Conservation (phyloP, 208 protist genomes). For the Leishmania arabica region DNA sequence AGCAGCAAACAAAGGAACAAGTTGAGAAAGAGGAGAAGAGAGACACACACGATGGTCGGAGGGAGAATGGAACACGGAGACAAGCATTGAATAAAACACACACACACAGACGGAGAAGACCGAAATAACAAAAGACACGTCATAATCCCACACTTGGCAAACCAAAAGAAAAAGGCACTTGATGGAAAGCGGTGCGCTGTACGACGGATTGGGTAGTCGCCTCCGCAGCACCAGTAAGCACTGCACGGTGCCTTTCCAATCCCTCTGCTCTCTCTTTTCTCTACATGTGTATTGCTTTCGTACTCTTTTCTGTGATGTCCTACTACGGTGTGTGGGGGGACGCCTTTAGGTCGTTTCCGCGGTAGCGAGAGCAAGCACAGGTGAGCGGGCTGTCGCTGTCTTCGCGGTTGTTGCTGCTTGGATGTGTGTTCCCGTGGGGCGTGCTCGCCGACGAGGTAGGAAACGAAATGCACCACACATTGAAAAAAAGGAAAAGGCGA, state of each 20-base stretch:
- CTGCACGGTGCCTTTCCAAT: too few species aligned
- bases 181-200: background rate
- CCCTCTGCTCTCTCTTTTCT: too few species aligned
- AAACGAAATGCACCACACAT: background rate
- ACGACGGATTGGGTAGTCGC: background rate
- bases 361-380: too few species aligned
- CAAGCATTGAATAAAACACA: background rate
- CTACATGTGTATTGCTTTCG: too few species aligned
- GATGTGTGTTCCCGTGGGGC: too few species aligned
- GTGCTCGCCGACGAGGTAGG: too few species aligned
- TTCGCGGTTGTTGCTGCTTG: too few species aligned
- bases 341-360: too few species aligned
- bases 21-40: background rate
- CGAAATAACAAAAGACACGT: background rate
- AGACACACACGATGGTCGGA: background rate
- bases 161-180: background rate
- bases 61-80: background rate
- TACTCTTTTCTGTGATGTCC: too few species aligned
- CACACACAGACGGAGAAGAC: background rate
- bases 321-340: too few species aligned
- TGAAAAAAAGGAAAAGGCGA: background rate
- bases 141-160: background rate
- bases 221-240: too few species aligned
- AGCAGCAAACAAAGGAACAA: background rate
- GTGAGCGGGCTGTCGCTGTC: too few species aligned